phyloP scores from a whole-genome alignment of 257 asterid species.

The Anisodus acutangulus region DNA sequence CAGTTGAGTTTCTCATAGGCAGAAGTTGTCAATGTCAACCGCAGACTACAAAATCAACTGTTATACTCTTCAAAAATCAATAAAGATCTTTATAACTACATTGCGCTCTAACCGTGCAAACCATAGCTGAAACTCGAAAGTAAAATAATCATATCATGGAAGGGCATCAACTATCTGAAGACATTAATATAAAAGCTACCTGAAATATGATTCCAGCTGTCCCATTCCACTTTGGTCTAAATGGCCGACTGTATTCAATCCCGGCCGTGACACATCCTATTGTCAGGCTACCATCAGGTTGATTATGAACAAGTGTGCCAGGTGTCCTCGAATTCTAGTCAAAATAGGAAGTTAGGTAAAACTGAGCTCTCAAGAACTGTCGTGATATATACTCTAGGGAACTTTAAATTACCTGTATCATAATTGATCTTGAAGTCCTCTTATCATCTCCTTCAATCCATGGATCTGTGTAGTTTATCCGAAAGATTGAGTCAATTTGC shows the following conservation, averaged over 20 bases:
- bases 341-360: slow-evolving; percentile 29
- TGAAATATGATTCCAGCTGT: slow-evolving; percentile 84
- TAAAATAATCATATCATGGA: not conserved
- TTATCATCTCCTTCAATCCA: slow-evolving; percentile 99
- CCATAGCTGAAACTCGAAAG: not conserved
- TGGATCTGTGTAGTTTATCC: slow-evolving; percentile 90
- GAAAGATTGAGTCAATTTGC: slow-evolving; percentile 88
- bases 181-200: slow-evolving; percentile 47
- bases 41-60: not conserved
- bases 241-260: slow-evolving; percentile 89
- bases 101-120: slow-evolving; percentile 14
- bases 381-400: slow-evolving; percentile 26
- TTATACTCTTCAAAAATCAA: not conserved
- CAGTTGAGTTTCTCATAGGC: slow-evolving; percentile 12
- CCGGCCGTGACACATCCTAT: slow-evolving; percentile 93
- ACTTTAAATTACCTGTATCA: slow-evolving; percentile 74
- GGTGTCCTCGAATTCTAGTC: slow-evolving; percentile 96
- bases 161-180: not conserved
- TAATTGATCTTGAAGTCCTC: slow-evolving; percentile 92
- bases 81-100: not conserved
- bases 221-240: slow-evolving; percentile 95
- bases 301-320: slow-evolving; percentile 92
- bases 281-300: slow-evolving; percentile 68
- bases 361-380: slow-evolving; percentile 32
- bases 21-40: not conserved